A percentile compares a stretch with the other conserved stretches of the same genome.
These are phyloP conservation scores for Raffaelea ambrosiae DNA, from an alignment of 2,329 filamentous ascomycete species.

Conservation along the genomic window DNA sequence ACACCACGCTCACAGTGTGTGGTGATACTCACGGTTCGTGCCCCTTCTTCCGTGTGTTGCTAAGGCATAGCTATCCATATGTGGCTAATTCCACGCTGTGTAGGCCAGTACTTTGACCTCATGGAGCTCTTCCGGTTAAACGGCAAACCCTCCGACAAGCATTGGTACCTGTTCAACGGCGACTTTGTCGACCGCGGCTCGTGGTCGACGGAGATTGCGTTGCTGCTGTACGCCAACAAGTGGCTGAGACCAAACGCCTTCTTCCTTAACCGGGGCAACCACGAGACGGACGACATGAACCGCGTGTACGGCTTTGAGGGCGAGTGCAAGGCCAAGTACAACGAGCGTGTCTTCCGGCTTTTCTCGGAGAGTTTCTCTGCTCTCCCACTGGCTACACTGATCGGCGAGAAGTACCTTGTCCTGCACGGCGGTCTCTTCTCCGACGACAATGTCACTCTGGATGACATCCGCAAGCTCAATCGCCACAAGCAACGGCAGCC, in stretches of 20 bases:
- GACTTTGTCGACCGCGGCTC: conserved; percentile 97
- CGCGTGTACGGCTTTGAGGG: conserved; percentile 96
- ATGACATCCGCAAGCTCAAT: conserved; percentile 65
- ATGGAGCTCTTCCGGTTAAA: conserved; percentile 94
- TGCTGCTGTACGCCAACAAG: conserved; percentile 93
- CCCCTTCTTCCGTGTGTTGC: not conserved
- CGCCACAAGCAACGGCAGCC: conserved; percentile 38
- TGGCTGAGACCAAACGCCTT: conserved; percentile 82
- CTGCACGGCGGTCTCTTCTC: conserved; percentile 95
- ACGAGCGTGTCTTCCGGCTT: conserved; percentile 85
- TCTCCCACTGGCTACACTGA: conserved; percentile 80
- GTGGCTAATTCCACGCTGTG: not conserved
- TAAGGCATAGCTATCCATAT: too few relatives aligned
- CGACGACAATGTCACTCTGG: conserved; percentile 81
- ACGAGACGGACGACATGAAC: conserved; percentile 99
- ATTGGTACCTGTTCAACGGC: conserved; percentile 95
- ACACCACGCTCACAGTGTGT: conserved; percentile 80
- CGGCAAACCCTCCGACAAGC: conserved; percentile 73
- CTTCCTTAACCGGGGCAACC: conserved; percentile 96
- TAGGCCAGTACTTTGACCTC: conserved; percentile 94
- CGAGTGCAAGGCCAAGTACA: conserved; percentile 97
- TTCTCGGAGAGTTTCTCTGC: conserved; percentile 98
- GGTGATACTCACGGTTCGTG: conserved; percentile 78
- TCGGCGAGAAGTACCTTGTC: conserved; percentile 84
- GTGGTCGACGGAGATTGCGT: conserved; percentile 95